Conservation (phyloP, 1,139 yeast genomes). For the Geotrichum klebahnii region DNA sequence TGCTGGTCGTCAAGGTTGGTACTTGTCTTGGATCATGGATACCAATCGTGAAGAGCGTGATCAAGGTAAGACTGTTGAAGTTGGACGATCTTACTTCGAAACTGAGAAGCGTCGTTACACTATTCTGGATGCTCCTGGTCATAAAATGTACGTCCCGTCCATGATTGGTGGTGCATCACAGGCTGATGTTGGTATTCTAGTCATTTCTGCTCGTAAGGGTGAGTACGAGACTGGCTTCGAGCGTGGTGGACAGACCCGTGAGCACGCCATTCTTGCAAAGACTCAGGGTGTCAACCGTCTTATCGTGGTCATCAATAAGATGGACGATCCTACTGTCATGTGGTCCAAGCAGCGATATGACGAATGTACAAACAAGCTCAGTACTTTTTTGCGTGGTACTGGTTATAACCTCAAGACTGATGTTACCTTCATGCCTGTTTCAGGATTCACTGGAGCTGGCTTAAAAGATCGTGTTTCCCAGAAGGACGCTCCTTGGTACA, state of each 20-base stretch:
- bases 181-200: constrained; percentile 96
- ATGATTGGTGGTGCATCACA: constrained; percentile 99
- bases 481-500: constrained; percentile 84
- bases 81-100: constrained; percentile 95
- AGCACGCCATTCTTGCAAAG: constrained; percentile 95
- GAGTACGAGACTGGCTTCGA: constrained; percentile 99
- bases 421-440: constrained; percentile 90
- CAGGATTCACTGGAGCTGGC: constrained; percentile 97
- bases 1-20: constrained; percentile 99
- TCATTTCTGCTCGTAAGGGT: constrained; percentile 97
- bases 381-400: constrained; percentile 74
- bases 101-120: constrained; percentile 97
- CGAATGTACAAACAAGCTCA: constrained; percentile 85
- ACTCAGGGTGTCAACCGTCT: constrained; percentile 95
- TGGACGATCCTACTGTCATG: constrained; percentile 95
- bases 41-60: constrained; percentile 97
- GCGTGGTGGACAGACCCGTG: constrained; percentile 98
- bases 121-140: constrained; percentile 98
- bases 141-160: constrained; percentile 95
- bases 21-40: constrained; percentile 98
- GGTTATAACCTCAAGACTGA: constrained; percentile 83
- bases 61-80: constrained; percentile 98
- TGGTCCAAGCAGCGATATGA: constrained; percentile 97
- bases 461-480: constrained; percentile 76
- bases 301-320: constrained; percentile 91